Conservation (phyloP, 1,284 basidiomycete species). For the Athelia sp. region DNA sequence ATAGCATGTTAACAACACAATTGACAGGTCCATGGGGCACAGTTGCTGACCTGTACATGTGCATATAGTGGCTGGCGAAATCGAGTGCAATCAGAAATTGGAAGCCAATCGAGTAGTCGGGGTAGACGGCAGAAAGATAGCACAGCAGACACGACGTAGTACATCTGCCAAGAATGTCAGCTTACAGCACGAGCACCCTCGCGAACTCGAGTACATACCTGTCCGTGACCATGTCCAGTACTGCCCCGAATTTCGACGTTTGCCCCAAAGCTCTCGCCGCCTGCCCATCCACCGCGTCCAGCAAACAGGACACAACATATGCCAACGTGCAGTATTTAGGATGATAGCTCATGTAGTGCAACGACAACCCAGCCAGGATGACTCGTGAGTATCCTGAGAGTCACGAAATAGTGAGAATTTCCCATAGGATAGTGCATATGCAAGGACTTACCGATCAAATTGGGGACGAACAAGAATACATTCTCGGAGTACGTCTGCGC, state of each 20-base stretch:
- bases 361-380: conserved; percentile 83
- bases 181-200: background rate
- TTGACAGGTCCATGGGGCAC: background rate
- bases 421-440: too few relatives aligned
- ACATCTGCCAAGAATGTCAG: conserved; percentile 54
- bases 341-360: conserved; percentile 93
- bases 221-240: conserved; percentile 99
- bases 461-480: conserved; percentile 94
- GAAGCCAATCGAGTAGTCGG: conserved; percentile 78
- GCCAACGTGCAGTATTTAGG: conserved; percentile 90
- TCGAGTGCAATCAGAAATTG: conserved; percentile 96
- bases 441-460: conserved; percentile 83
- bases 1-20: conserved; percentile 7
- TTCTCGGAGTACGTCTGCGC: conserved; percentile 84
- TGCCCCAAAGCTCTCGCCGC: conserved; percentile 90
- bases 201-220: conserved; percentile 52
- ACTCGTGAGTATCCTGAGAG: conserved; percentile 83
- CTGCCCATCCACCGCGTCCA: conserved; percentile 95
- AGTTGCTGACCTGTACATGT: conserved; percentile 91
- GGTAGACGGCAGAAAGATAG: conserved; percentile 90
- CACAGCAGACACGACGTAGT: conserved; percentile 94
- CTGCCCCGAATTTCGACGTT: conserved; percentile 94
- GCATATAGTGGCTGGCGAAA: conserved; percentile 99
- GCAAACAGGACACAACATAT: conserved; percentile 89
- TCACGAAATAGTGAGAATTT: too few relatives aligned